Percentiles rank a stretch among this genome's conserved stretches.
Conservation (phyloP, 805 yeast genomes). For the Wickerhamiella allomyrinae region DNA sequence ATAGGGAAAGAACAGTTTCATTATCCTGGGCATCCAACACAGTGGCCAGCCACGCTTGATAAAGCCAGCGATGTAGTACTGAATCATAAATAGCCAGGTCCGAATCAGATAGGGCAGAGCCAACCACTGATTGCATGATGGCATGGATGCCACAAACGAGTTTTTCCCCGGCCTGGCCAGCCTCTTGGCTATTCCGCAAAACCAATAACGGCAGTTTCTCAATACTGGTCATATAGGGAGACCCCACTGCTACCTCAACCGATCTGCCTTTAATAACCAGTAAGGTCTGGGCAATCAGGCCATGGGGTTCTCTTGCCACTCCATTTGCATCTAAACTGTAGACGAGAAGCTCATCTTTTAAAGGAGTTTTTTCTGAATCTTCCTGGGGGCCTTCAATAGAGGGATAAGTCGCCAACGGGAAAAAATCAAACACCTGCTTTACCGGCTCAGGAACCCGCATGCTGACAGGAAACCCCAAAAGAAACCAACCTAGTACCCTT, state of each 20-base stretch:
- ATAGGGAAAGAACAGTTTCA: conserved; percentile 2
- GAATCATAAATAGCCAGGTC: conserved; percentile 5
- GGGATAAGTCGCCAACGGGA: conserved; percentile 20
- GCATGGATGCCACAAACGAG: neutral
- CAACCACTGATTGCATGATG: neutral
- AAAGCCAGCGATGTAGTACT: conserved; percentile 11
- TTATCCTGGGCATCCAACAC: conserved; percentile 6
- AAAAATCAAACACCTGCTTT: conserved; percentile 20
- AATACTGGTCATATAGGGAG: conserved; percentile 12
- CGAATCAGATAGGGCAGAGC: neutral
- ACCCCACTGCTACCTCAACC: neutral
- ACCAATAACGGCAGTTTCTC: conserved; percentile 12
- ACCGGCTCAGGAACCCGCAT: conserved; percentile 22
- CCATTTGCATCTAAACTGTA: conserved; percentile 13
- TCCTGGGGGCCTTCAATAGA: conserved; percentile 1
- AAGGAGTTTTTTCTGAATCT: neutral
- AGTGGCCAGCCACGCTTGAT: conserved; percentile 15
- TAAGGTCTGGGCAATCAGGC: conserved; percentile 16
- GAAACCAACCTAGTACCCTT: no score
- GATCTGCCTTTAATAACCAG: conserved; percentile 5
- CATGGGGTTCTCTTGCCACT: conserved; percentile 22
- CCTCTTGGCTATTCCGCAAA: neutral
- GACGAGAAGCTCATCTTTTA: conserved; percentile 11
- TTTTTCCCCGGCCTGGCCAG: neutral
- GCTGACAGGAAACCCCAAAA: no score